A percentile compares a stretch with the other conserved stretches of the same genome.
These are phyloP conservation scores for Protomyces inouyei DNA, from an alignment of 1,139 yeast species.

Conservation along the genomic window DNA sequence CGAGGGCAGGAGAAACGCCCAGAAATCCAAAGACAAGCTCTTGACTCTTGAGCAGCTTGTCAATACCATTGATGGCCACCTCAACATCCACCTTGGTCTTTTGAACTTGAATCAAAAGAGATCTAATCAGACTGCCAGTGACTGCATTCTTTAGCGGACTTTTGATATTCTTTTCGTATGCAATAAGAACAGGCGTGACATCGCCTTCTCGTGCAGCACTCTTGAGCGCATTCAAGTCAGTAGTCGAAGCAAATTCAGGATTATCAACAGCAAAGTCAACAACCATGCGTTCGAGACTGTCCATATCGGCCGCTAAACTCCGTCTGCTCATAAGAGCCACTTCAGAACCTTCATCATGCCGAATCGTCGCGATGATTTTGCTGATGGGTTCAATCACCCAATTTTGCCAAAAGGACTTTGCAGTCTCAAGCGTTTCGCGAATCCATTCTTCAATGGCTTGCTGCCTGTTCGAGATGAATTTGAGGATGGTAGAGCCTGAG, in stretches of 20 bases:
- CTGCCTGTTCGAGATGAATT: neutral
- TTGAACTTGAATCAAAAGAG: constrained; percentile 80
- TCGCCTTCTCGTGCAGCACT: constrained; percentile 57
- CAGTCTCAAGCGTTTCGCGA: constrained; percentile 43
- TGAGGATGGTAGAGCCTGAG: neutral
- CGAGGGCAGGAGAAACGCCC: constrained; percentile 75
- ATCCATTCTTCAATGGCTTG: constrained; percentile 45
- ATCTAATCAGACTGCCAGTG: constrained; percentile 67
- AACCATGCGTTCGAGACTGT: constrained; percentile 83
- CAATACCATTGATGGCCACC: constrained; percentile 83
- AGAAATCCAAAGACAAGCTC: constrained; percentile 87
- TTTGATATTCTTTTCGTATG: constrained; percentile 71
- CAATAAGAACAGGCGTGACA: constrained; percentile 68
- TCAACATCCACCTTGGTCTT: constrained; percentile 95
- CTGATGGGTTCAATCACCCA: constrained; percentile 80
- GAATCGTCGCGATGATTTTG: constrained; percentile 68
- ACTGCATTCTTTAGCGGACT: constrained; percentile 60
- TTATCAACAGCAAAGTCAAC: constrained; percentile 54
- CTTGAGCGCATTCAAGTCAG: constrained; percentile 36
- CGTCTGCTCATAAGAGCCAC: constrained; percentile 75
- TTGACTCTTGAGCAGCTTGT: constrained; percentile 79
- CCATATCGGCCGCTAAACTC: constrained; percentile 69
- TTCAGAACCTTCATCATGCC: constrained; percentile 69
- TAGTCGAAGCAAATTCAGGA: constrained; percentile 32
- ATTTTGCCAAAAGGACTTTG: constrained; percentile 62